These are phyloP conservation scores for Candolleomyces efflorescens DNA, from an alignment of 768 basidiomycete species.

Conservation along the genomic window DNA sequence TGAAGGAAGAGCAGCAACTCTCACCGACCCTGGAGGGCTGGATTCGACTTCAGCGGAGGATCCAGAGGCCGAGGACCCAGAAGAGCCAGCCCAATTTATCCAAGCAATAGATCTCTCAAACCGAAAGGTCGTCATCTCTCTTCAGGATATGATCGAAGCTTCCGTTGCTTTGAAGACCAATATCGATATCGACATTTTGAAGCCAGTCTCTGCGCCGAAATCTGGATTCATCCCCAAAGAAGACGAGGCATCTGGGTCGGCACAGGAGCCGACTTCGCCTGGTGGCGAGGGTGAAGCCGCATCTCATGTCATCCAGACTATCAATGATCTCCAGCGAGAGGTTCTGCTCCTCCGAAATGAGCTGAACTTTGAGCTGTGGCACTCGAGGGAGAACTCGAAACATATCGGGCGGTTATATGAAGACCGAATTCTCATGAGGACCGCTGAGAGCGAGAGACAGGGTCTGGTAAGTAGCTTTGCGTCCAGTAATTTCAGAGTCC, in stretches of 20 bases:
- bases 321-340: slow-evolving; percentile 72
- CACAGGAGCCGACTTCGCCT: background rate
- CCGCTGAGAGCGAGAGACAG: slow-evolving; percentile 79
- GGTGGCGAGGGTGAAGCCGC: background rate
- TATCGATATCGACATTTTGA: slow-evolving; percentile 55
- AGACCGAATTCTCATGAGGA: slow-evolving; percentile 65
- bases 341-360: slow-evolving; percentile 72
- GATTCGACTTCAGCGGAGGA: slow-evolving; percentile 1
- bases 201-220: slow-evolving; percentile 21
- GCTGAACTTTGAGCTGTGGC: slow-evolving; percentile 82
- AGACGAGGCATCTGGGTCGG: background rate
- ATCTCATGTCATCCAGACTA: slow-evolving; percentile 59
- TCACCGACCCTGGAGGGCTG: background rate
- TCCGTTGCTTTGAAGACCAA: slow-evolving; percentile 73
- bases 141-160: slow-evolving; percentile 72
- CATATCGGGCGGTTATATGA: slow-evolving; percentile 80
- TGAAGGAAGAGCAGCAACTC: background rate
- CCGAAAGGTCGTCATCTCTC: slow-evolving; percentile 44
- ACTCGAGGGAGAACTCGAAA: slow-evolving; percentile 74
- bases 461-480: slow-evolving; percentile 52
- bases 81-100: slow-evolving; percentile 20
- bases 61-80: background rate
- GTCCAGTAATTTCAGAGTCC: background rate
- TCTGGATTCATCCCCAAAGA: background rate
- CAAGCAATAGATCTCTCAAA: slow-evolving; percentile 32